Evolutionary conservation across 331 rosid species (phyloP).

Genomic region (Cucumis variabilis): DNA sequence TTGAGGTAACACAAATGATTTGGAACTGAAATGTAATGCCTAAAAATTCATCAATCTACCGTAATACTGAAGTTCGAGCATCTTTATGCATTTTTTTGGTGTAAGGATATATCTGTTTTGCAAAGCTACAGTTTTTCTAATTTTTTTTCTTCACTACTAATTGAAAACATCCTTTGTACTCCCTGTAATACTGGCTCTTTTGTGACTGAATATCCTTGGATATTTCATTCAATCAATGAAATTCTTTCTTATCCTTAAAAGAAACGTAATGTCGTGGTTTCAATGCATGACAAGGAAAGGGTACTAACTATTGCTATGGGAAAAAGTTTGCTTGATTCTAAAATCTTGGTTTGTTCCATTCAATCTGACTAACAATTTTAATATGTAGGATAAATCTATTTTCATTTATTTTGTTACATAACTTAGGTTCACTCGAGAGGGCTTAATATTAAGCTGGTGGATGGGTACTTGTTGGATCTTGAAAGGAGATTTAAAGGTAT

Average conservation of each 20-base stretch:
- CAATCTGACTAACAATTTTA: conserved; percentile 8
- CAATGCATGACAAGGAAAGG: neutral
- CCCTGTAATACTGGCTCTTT: too few species aligned
- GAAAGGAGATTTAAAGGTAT: conserved; percentile 76
- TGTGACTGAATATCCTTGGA: too few species aligned
- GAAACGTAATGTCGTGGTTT: conserved; percentile 10
- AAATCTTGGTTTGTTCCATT: neutral
- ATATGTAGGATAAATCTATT: neutral
- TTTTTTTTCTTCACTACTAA: too few species aligned
- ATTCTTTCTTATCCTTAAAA: too few species aligned
- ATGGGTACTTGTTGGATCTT: conserved; percentile 63
- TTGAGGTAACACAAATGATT: neutral
- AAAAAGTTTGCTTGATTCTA: neutral
- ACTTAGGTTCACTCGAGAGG: conserved; percentile 92
- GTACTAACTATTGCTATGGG: neutral
- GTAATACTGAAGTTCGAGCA: too few species aligned
- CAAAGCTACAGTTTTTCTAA: too few species aligned
- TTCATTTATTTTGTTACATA: neutral
- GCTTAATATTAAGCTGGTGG: conserved; percentile 65
- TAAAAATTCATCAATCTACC: too few species aligned
- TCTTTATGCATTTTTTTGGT: too few species aligned
- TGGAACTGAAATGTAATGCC: neutral
- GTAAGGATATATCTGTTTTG: too few species aligned
- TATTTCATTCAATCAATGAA: too few species aligned
- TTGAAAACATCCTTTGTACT: too few species aligned